Evolutionary conservation across 2,329 filamentous ascomycete species (phyloP).

Genomic region (Diaporthe ampelina): DNA sequence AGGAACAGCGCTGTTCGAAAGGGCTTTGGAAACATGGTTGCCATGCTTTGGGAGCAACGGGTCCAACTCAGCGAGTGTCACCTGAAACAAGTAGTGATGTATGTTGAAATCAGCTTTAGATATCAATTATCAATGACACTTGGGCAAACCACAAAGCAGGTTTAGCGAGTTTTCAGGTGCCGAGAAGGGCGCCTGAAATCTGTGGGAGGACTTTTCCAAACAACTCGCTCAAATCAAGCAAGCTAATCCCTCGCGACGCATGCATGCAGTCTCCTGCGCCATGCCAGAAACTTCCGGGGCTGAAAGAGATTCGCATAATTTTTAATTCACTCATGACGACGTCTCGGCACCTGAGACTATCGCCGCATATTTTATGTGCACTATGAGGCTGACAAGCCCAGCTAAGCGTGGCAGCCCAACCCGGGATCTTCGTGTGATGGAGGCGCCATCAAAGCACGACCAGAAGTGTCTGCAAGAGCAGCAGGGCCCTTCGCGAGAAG

Average conservation of each 20-base stretch:
- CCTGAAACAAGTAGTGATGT: background rate
- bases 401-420: background rate
- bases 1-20: slow-evolving; percentile 22
- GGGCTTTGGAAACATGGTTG: slow-evolving; percentile 32
- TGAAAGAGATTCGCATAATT: background rate
- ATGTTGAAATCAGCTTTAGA: too few relatives aligned
- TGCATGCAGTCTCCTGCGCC: background rate
- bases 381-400: background rate
- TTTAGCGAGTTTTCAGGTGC: background rate
- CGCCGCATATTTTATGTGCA: background rate
- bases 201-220: too few relatives aligned
- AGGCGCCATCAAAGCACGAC: background rate
- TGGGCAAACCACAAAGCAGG: background rate
- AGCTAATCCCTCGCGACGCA: too few relatives aligned
- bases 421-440: background rate
- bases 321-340: background rate
- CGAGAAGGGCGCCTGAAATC: background rate
- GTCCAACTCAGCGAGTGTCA: background rate
- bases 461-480: background rate
- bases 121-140: background rate
- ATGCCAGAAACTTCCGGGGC: background rate
- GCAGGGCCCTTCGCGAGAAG: background rate
- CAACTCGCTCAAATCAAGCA: too few relatives aligned
- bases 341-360: background rate
- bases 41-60: slow-evolving; percentile 22